phyloP scores from a whole-genome alignment of 2,329 filamentous ascomycete species.

The Blumeria hordei region DNA sequence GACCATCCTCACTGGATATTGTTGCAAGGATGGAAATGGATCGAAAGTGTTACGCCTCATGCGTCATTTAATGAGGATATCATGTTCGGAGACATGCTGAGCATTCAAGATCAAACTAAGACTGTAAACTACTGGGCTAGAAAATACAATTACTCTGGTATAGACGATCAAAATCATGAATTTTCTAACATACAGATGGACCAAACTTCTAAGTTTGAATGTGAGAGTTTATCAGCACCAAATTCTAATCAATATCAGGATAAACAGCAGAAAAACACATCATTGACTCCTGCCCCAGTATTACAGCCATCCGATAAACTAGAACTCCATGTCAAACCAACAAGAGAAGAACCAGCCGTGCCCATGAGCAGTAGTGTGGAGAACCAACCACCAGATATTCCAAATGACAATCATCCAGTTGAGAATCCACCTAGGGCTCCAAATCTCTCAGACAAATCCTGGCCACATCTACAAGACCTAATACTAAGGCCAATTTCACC shows the following conservation, averaged over 20 bases:
- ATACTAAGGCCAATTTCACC: neutral
- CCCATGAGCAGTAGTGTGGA: too few relatives aligned
- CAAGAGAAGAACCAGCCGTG: too few relatives aligned
- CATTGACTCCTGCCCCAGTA: neutral
- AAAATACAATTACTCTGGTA: neutral
- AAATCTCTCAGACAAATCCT: neutral
- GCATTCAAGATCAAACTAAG: neutral
- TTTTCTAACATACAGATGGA: neutral
- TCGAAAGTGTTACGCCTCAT: too few relatives aligned
- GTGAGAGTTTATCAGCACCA: neutral
- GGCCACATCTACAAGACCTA: neutral
- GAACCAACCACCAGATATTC: neutral
- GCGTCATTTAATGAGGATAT: too few relatives aligned
- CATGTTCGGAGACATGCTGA: too few relatives aligned
- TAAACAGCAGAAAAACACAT: neutral
- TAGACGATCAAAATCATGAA: neutral
- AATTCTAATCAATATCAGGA: neutral
- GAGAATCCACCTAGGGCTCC: neutral
- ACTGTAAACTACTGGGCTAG: neutral
- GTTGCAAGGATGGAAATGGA: too few relatives aligned
- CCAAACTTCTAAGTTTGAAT: neutral
- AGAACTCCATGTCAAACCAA: too few relatives aligned
- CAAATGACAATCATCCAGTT: neutral
- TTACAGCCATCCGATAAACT: neutral
- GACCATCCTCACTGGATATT: neutral